Evolutionary conservation across 2,329 filamentous ascomycete genomes (phyloP), one percentile per base, ranked within the genome.

Genomic region (Hymenoscyphus albidus): DNA sequence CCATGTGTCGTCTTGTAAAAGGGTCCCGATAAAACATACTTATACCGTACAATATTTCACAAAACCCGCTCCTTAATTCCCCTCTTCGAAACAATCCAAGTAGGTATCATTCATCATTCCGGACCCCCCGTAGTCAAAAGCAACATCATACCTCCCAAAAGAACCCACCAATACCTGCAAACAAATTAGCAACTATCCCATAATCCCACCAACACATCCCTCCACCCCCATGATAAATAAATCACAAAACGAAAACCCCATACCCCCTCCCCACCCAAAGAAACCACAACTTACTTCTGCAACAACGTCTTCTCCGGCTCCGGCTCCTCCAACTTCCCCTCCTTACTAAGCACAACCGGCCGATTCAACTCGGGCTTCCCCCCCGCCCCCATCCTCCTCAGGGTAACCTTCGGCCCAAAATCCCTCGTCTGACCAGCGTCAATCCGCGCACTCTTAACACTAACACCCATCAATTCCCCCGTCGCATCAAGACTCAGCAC

Each of bases 361-460:
- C 83, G 85, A 71, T 88, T 89, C 71, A 90, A 77, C 69, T 81
- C 81, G 1, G 86, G 85, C 73, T 83, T 80, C 74, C 80, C 81
- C 1, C 85, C 87, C 63, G 75, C 77, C 57, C 72, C 75, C 54
- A 81, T 78, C 31, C 79, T 76, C 56, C 82, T 72, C 58, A 89
- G 77, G 61, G 81, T 74, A 7, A 83, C 84, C 77, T 85, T 80
- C 56, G 87, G 85, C 0, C 85, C 85, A 77, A 88, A 88, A 73
- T 88, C 85, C 68, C 86, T 80, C 70, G 86, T 89, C 70, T 84
- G 80, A 1, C 86, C 86, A 12, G 86, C 86, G 73, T 89, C 86
- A 64, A 89, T 84, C 69, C 74, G 74, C 22, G 85, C 81, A n/a
- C 85, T 85, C 73, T 82, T 82, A 58, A 82, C 74, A 40, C 79